These are phyloP conservation scores for Capniomyces stellatus DNA, from an alignment of 371 early-diverging fungal species.

Conservation along the genomic window DNA sequence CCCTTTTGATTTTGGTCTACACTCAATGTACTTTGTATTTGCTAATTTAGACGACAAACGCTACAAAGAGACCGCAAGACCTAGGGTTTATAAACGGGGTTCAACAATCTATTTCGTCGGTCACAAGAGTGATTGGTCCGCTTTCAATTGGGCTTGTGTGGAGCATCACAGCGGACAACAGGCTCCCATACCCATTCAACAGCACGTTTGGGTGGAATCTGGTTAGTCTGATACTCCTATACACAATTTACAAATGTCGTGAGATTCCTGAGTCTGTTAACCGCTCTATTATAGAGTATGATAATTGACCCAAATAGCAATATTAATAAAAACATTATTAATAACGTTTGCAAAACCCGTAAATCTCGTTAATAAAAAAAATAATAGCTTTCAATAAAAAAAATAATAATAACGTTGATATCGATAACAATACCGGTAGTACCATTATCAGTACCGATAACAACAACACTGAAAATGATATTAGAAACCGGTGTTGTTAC, in stretches of 20 bases:
- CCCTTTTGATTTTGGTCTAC: too few species aligned
- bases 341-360: too few species aligned
- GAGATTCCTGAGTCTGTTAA: conserved; percentile 1
- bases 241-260: neutral
- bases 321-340: too few species aligned
- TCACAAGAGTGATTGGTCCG: conserved; percentile 13
- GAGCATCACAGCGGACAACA: conserved; percentile 18
- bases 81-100: conserved; percentile 22
- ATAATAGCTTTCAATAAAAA: too few species aligned
- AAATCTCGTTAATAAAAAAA: too few species aligned
- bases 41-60: conserved; percentile 9
- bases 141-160: conserved; percentile 14
- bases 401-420: too few species aligned
- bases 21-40: too few species aligned
- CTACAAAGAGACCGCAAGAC: conserved; percentile 13
- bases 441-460: too few species aligned
- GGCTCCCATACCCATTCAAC: conserved; percentile 17
- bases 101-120: conserved; percentile 16
- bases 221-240: neutral
- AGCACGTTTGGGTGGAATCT: conserved; percentile 18
- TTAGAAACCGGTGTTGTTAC: too few species aligned
- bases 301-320: too few species aligned
- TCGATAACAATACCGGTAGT: too few species aligned
- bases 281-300: neutral
- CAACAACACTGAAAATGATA: too few species aligned